Evolutionary conservation across 306 rosid species (phyloP).

Genomic region (Canavalia ensiformis): DNA sequence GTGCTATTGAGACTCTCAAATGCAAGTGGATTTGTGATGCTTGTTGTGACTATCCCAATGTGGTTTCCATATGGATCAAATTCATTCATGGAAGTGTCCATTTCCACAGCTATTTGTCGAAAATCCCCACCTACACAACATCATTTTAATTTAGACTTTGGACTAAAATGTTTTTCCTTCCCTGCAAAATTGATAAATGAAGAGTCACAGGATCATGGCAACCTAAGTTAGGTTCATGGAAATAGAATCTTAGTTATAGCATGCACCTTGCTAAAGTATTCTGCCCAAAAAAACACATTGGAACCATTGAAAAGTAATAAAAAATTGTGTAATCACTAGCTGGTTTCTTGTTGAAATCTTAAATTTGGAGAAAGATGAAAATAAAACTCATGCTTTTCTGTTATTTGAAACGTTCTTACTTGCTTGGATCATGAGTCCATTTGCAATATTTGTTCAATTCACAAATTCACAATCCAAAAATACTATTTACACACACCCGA

Average conservation of each 20-base stretch:
- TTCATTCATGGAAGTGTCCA: constrained; percentile 67
- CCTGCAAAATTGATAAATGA: neutral
- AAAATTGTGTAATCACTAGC: neutral
- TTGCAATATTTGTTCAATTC: neutral
- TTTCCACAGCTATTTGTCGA: constrained; percentile 63
- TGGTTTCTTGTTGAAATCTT: neutral
- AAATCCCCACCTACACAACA: constrained; percentile 51
- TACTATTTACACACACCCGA: neutral
- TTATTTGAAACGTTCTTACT: neutral
- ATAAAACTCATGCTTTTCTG: neutral
- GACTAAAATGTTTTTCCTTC: neutral
- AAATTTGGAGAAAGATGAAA: neutral
- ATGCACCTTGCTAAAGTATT: constrained; percentile 16
- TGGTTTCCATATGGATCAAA: constrained; percentile 68
- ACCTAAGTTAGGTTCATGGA: neutral
- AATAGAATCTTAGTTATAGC: neutral
- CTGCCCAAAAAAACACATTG: neutral
- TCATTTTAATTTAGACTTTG: neutral
- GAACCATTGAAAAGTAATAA: neutral
- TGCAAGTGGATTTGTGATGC: constrained; percentile 56
- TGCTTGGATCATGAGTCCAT: neutral
- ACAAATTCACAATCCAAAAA: constrained; percentile 3
- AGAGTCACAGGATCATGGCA: neutral
- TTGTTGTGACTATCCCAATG: constrained; percentile 61
- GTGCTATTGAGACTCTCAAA: constrained; percentile 51